Evolutionary conservation across 495 filamentous ascomycete species (phyloP), one percentile per base, ranked within the genome.

Genomic region (Penicillium diatomitis): DNA sequence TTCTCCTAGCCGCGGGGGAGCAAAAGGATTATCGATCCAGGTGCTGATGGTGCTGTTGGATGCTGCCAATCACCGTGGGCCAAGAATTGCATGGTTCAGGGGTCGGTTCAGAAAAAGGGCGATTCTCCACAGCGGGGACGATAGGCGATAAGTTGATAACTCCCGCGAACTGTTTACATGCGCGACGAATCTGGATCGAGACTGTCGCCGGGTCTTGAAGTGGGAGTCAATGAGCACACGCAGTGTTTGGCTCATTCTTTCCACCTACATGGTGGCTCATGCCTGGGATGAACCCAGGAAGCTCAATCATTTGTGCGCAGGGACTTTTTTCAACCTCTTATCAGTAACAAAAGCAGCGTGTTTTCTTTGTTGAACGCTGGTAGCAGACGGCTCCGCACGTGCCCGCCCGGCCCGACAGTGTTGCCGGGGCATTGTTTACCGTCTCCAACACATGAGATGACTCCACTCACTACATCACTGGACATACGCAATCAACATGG

Each of bases 81-180:
- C 34, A 29, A 34, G 41, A 36, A 32, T 44, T 34, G 41, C 40
- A 44, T 48, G 48, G 48, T 51, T 55, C 53, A 51, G 48, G 53
- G 53, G 48, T 53, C 46, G 34, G 40, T 43, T 54, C 46, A 53
- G 55, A 60, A 60, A 57, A 62, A 46, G 49, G 49, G 45, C 42
- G 55, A 62, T 63, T 20, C 61, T 66, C 61, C 63, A 63, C 63
- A 62, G 62, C 58, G 62, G 63, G 60, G 62, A 57, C 50, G 51
- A 56, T 60, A 53, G 44, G 43, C 53, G 58, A 62, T 62, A 61
- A 58, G 20, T 20, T 2, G 20, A 20, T 20, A 20, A 20, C 20
- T 20, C 20, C 20, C 20, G 20, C 20, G 20, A 20, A 20, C 20
- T 20, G 20, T 20, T 20, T 20, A 20, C 20, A 20, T 20, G 20